Percentiles rank a stretch among this genome's conserved stretches.
These are phyloP conservation scores for Verticillium nonalfalfae DNA, from an alignment of 2,329 filamentous ascomycete genomes.

Conservation along the genomic window DNA sequence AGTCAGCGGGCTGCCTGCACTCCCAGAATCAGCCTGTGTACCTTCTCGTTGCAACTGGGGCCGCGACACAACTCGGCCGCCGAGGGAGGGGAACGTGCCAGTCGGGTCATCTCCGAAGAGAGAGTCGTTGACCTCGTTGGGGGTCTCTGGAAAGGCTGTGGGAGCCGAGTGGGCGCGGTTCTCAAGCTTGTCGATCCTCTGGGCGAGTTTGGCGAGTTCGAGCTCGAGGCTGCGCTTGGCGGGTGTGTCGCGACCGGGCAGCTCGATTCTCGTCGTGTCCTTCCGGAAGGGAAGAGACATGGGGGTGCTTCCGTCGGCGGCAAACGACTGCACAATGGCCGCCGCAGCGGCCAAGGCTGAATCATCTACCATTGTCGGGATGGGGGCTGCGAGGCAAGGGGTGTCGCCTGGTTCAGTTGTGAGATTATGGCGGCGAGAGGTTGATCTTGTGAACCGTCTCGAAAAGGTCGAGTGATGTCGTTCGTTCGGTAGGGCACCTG, in stretches of 20 bases:
- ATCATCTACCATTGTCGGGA: conserved; percentile 43
- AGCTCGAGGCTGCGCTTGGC: conserved; percentile 76
- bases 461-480: not conserved
- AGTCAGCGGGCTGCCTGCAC: conserved; percentile 46
- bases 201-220: conserved; percentile 73
- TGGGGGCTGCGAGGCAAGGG: not conserved
- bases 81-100: conserved; percentile 35
- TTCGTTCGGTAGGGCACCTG: not conserved
- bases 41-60: conserved; percentile 13
- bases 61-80: conserved; percentile 23
- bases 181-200: conserved; percentile 78
- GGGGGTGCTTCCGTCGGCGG: conserved; percentile 32
- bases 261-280: conserved; percentile 46
- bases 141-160: conserved; percentile 68
- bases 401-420: not conserved
- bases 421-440: not conserved
- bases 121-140: conserved; percentile 66
- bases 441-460: not conserved
- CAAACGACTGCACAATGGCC: conserved; percentile 47
- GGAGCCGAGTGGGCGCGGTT: conserved; percentile 57
- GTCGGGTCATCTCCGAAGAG: conserved; percentile 53
- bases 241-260: conserved; percentile 70
- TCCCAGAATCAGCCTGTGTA: conserved; percentile 11
- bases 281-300: conserved; percentile 31
- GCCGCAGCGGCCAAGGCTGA: conserved; percentile 46